phyloP scores from a whole-genome alignment of 2,329 filamentous ascomycete genomes.

The Penicillium sclerotiorum region DNA sequence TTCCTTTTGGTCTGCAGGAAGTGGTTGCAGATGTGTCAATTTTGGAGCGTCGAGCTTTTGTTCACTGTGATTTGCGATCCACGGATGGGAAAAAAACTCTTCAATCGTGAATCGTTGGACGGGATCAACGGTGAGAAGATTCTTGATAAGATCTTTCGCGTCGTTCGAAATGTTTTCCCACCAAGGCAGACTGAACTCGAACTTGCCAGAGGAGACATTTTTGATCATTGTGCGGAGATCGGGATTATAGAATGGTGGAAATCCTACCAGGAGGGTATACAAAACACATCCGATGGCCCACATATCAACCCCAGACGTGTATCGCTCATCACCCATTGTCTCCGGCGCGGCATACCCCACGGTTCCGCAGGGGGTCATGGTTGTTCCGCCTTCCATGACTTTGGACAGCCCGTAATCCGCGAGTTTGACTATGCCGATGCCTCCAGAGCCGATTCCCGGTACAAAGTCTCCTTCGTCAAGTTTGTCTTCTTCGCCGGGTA shows the following conservation, averaged over 20 bases:
- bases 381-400: constrained; percentile 4
- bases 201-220: constrained; percentile 9
- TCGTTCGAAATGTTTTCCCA: constrained; percentile 12
- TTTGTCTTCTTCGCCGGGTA: constrained; percentile 4
- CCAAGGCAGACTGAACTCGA: constrained; percentile 10
- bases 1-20: no score
- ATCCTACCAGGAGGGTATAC: constrained; percentile 13
- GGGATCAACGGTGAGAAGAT: constrained; percentile 10
- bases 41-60: not conserved
- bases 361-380: constrained; percentile 14
- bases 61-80: constrained; percentile 1
- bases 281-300: constrained; percentile 15
- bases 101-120: constrained; percentile 10
- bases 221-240: constrained; percentile 11
- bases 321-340: constrained; percentile 10
- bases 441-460: constrained; percentile 2
- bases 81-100: constrained; percentile 14
- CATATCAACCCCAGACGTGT: constrained; percentile 16
- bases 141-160: constrained; percentile 12
- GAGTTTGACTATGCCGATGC: constrained; percentile 11
- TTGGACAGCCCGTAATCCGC: constrained; percentile 17
- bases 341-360: constrained; percentile 16
- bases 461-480: constrained; percentile 12
- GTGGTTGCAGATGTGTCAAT: not conserved
- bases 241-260: constrained; percentile 16